phyloP scores from a whole-genome alignment of 2,329 filamentous ascomycete genomes.

The Metarhizium brunneum region DNA sequence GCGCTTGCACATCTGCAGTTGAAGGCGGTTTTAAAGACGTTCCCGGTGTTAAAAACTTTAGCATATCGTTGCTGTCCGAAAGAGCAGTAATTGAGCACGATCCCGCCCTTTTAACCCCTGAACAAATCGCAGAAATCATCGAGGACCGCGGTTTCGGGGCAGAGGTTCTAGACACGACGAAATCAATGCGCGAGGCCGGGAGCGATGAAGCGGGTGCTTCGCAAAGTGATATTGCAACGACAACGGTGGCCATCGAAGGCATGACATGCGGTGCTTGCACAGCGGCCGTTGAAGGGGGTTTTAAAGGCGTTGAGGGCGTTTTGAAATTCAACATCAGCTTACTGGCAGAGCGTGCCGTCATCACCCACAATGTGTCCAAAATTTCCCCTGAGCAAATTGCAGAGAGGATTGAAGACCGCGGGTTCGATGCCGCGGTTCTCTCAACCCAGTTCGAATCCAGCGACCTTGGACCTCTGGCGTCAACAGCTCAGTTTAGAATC shows the following conservation, averaged over 20 bases:
- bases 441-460: slow-evolving; percentile 58
- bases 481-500: slow-evolving; percentile 69
- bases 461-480: slow-evolving; percentile 44
- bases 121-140: slow-evolving; percentile 48
- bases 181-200: slow-evolving; percentile 22
- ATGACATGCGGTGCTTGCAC: slow-evolving; percentile 99
- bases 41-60: slow-evolving; percentile 64
- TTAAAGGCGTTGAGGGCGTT: slow-evolving; percentile 67
- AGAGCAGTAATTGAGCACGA: slow-evolving; percentile 81
- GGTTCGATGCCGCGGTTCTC: slow-evolving; percentile 78
- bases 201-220: slow-evolving; percentile 19
- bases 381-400: slow-evolving; percentile 65
- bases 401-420: slow-evolving; percentile 79
- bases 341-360: slow-evolving; percentile 81
- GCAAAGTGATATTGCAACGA: slow-evolving; percentile 47
- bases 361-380: slow-evolving; percentile 69
- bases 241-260: slow-evolving; percentile 82
- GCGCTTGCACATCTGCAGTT: slow-evolving; percentile 78
- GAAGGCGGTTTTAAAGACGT: slow-evolving; percentile 72
- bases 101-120: slow-evolving; percentile 39
- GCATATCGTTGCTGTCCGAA: slow-evolving; percentile 75
- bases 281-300: slow-evolving; percentile 77
- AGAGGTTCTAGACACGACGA: slow-evolving; percentile 62
- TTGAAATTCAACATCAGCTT: slow-evolving; percentile 91
- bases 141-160: slow-evolving; percentile 74